Evolutionary conservation across 805 yeast species (phyloP).

Genomic region (Barnettozyma vustinii): DNA sequence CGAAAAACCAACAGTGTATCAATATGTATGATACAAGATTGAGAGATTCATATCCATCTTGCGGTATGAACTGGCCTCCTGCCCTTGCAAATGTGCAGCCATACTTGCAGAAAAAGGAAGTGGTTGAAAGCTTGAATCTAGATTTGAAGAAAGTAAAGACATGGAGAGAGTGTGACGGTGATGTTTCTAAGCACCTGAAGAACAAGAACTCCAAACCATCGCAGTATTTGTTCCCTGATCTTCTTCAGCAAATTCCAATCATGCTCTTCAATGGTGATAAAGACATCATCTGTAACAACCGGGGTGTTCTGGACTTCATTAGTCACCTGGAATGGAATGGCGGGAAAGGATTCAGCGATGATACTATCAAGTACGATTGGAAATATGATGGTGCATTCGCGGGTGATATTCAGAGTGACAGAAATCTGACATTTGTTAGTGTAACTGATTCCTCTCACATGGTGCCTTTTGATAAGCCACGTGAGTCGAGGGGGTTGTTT

Average conservation of each 20-base stretch:
- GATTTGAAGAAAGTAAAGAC: slow-evolving; percentile 29
- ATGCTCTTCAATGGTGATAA: slow-evolving; percentile 81
- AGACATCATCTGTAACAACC: slow-evolving; percentile 82
- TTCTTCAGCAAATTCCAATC: slow-evolving; percentile 55
- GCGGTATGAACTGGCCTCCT: slow-evolving; percentile 93
- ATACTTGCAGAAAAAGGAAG: slow-evolving; percentile 45
- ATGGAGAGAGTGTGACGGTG: slow-evolving; percentile 78
- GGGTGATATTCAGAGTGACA: slow-evolving; percentile 47
- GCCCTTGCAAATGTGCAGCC: slow-evolving; percentile 47
- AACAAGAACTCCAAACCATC: slow-evolving; percentile 56
- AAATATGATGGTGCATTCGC: slow-evolving; percentile 35
- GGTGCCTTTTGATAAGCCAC: slow-evolving; percentile 85
- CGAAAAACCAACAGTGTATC: slow-evolving; percentile 49
- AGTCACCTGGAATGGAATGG: slow-evolving; percentile 62
- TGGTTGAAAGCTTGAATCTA: slow-evolving; percentile 50
- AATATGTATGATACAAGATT: slow-evolving; percentile 81
- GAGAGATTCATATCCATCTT: slow-evolving; percentile 70
- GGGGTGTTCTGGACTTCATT: slow-evolving; percentile 68
- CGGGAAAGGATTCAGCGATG: slow-evolving; percentile 29
- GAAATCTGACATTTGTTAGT: slow-evolving; percentile 72
- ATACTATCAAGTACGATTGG: slow-evolving; percentile 36
- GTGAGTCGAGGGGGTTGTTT: slow-evolving; percentile 61
- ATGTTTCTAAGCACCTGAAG: slow-evolving; percentile 47
- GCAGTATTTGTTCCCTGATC: slow-evolving; percentile 56
- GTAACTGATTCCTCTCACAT: slow-evolving; percentile 82